phyloP scores from a whole-genome alignment of 2,329 filamentous ascomycete species.

The Iodosphaeria phyllophila region DNA sequence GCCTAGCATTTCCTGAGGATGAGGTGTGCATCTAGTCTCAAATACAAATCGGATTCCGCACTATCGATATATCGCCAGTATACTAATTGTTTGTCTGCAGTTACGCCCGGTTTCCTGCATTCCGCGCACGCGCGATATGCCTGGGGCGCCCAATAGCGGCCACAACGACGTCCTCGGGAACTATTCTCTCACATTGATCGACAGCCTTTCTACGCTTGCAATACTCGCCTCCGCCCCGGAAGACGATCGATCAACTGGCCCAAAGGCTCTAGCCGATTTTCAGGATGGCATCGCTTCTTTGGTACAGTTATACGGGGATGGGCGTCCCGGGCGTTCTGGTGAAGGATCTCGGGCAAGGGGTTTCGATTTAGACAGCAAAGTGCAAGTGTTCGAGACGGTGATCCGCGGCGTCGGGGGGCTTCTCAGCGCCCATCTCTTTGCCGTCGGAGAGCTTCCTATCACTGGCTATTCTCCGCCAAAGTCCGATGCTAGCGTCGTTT shows the following conservation, averaged over 20 bases:
- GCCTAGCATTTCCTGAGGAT: constrained; percentile 86
- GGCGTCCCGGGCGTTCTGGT: constrained; percentile 46
- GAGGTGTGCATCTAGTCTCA: constrained; percentile 34
- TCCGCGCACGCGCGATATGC: constrained; percentile 66
- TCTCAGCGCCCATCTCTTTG: constrained; percentile 84
- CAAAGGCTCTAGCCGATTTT: constrained; percentile 53
- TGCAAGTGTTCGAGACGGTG: constrained; percentile 96
- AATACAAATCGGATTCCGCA: too few relatives aligned
- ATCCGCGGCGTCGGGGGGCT: constrained; percentile 85
- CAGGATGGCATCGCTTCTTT: constrained; percentile 62
- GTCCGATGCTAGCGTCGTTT: constrained; percentile 19
- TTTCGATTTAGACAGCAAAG: constrained; percentile 93
- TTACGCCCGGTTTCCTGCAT: constrained; percentile 71
- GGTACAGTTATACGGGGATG: constrained; percentile 75
- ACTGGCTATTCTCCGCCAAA: constrained; percentile 46
- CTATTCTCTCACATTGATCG: constrained; percentile 88
- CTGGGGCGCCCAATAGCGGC: constrained; percentile 64
- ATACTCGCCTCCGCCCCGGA: constrained; percentile 66
- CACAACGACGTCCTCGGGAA: constrained; percentile 94
- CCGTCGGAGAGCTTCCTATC: constrained; percentile 77
- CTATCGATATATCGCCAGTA: too few relatives aligned
- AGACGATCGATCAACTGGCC: constrained; percentile 29
- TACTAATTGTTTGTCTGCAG: constrained; percentile 18
- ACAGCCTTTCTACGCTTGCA: constrained; percentile 84
- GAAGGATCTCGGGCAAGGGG: constrained; percentile 56